These are phyloP conservation scores for Ophiosphaerella narmari DNA, from an alignment of 2,329 filamentous ascomycete species.

Conservation along the genomic window DNA sequence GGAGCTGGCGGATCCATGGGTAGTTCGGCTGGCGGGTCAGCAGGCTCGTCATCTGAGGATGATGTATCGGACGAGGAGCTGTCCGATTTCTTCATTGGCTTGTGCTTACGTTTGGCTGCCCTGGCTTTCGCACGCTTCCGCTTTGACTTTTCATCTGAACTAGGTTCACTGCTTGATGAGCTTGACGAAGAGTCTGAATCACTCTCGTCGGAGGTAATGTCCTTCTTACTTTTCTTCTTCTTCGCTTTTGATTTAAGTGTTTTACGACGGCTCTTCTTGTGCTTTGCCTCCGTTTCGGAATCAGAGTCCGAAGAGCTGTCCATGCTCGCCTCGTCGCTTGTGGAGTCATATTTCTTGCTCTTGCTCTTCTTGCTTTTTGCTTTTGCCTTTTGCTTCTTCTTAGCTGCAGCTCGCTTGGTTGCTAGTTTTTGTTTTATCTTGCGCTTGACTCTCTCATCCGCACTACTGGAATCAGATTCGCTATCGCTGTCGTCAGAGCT, in stretches of 20 bases:
- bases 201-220: slow-evolving; percentile 23
- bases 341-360: slow-evolving; percentile 21
- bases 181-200: slow-evolving; percentile 16
- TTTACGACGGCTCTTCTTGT: slow-evolving; percentile 20
- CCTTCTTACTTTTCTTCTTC: slow-evolving; percentile 30
- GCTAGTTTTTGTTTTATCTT: slow-evolving; percentile 24
- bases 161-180: slow-evolving; percentile 18
- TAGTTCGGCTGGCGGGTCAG: slow-evolving; percentile 1
- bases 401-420: slow-evolving; percentile 13
- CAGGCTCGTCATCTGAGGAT: slow-evolving; percentile 13
- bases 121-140: slow-evolving; percentile 23
- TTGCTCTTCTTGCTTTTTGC: slow-evolving; percentile 29
- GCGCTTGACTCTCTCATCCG: slow-evolving; percentile 28
- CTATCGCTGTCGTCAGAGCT: slow-evolving; percentile 22
- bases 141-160: slow-evolving; percentile 20
- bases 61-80: slow-evolving; percentile 10
- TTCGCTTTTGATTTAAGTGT: slow-evolving; percentile 23
- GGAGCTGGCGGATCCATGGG: slow-evolving; percentile 7
- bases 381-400: slow-evolving; percentile 28
- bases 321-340: slow-evolving; percentile 22
- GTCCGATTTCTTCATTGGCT: slow-evolving; percentile 13
- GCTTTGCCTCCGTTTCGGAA: slow-evolving; percentile 14
- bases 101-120: slow-evolving; percentile 21
- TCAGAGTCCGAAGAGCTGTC: slow-evolving; percentile 21
- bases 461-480: slow-evolving; percentile 23